Conservation (phyloP, 1,284 basidiomycete species). For the Apiotrichum domesticum region DNA sequence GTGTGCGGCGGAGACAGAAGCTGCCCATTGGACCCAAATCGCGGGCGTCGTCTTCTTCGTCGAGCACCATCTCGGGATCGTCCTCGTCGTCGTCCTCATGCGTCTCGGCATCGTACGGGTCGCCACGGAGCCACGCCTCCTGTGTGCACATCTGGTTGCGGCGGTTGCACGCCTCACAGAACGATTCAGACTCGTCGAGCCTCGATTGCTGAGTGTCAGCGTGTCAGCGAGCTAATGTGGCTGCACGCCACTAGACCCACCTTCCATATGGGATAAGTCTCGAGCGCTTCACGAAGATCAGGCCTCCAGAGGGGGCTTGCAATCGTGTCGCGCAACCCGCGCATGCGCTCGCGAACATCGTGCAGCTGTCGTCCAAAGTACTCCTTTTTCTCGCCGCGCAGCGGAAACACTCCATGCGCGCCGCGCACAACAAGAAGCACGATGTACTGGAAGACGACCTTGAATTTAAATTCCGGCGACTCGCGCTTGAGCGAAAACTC, state of each 20-base stretch:
- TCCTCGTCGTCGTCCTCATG: too few species aligned
- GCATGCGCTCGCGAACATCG: conserved; percentile 10
- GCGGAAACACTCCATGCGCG: conserved; percentile 15
- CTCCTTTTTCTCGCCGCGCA: conserved; percentile 18
- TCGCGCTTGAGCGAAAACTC: conserved; percentile 71
- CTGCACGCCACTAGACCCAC: neutral
- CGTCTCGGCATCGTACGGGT: too few species aligned
- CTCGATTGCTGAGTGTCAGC: too few species aligned
- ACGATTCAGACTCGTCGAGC: too few species aligned
- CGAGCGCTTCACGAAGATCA: conserved; percentile 59
- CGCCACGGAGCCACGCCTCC: too few species aligned
- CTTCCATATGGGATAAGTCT: conserved; percentile 55
- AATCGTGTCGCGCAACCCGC: neutral
- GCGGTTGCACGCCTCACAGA: too few species aligned
- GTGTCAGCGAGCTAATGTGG: too few species aligned
- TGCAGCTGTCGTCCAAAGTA: conserved; percentile 22
- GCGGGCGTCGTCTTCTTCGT: neutral
- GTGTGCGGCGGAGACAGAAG: conserved; percentile 1
- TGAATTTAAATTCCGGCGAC: conserved; percentile 42
- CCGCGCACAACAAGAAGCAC: conserved; percentile 64
- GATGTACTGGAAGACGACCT: conserved; percentile 72
- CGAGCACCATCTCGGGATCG: neutral
- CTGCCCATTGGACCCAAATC: neutral
- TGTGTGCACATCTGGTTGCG: too few species aligned
- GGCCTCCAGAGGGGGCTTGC: conserved; percentile 56